These are phyloP conservation scores for Acmispon strigosus DNA, from an alignment of 306 rosid species.

Conservation along the genomic window DNA sequence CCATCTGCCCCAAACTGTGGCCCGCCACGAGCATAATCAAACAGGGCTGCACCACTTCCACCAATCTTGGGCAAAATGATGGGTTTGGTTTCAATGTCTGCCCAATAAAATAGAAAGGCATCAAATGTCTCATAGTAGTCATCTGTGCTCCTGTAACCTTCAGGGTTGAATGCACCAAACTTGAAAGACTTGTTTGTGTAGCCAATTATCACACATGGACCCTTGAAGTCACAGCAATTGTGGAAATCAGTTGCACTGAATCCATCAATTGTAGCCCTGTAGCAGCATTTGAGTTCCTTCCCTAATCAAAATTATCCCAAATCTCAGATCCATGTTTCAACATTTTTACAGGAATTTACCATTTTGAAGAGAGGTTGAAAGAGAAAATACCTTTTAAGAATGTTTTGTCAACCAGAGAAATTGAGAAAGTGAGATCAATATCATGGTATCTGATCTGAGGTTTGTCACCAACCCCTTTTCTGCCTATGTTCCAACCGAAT, in stretches of 20 bases:
- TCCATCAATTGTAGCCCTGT: slow-evolving; percentile 70
- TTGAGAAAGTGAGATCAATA: slow-evolving; percentile 67
- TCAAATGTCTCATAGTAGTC: slow-evolving; percentile 86
- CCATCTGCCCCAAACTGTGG: slow-evolving; percentile 91
- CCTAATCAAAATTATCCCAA: slow-evolving; percentile 34
- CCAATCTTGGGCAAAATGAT: slow-evolving; percentile 37
- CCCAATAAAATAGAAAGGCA: slow-evolving; percentile 64
- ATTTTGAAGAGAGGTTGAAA: slow-evolving; percentile 4
- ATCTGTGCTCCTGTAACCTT: slow-evolving; percentile 94
- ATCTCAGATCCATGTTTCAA: background rate
- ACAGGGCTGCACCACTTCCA: slow-evolving; percentile 47
- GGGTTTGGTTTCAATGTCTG: slow-evolving; percentile 12
- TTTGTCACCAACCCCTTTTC: slow-evolving; percentile 26
- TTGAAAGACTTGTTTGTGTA: slow-evolving; percentile 75
- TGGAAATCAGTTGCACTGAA: slow-evolving; percentile 78
- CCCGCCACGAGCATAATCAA: slow-evolving; percentile 60
- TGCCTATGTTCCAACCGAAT: slow-evolving; percentile 71
- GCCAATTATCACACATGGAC: slow-evolving; percentile 85
- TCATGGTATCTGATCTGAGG: slow-evolving; percentile 64
- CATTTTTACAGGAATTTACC: background rate
- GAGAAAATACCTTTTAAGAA: slow-evolving; percentile 46
- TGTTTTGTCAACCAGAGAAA: slow-evolving; percentile 56
- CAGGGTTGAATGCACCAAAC: slow-evolving; percentile 92
- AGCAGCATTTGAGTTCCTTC: slow-evolving; percentile 85
- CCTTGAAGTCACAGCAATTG: slow-evolving; percentile 76